Conservation (phyloP, 495 filamentous ascomycete species). For the Trichodelitschia bisporula region DNA sequence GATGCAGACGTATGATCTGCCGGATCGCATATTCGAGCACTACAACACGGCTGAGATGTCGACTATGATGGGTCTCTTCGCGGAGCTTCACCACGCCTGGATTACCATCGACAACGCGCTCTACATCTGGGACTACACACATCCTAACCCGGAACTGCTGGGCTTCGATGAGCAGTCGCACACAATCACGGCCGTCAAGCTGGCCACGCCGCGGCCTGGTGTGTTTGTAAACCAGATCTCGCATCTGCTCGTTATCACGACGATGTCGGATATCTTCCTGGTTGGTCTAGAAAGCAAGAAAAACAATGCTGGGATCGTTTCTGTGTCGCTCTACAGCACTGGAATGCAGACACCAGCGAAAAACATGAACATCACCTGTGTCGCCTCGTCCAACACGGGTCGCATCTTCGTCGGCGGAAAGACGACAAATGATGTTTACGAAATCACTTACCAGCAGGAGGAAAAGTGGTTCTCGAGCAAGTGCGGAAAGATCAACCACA, state of each 20-base stretch:
- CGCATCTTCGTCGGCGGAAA: conserved; percentile 81
- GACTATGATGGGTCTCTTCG: conserved; percentile 80
- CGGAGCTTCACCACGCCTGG: conserved; percentile 85
- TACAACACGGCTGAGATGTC: conserved; percentile 63
- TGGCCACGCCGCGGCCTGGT: conserved; percentile 49
- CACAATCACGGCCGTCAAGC: conserved; percentile 60
- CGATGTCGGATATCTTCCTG: conserved; percentile 55
- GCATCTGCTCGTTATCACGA: conserved; percentile 72
- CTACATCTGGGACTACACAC: conserved; percentile 94
- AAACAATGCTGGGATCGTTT: conserved; percentile 34
- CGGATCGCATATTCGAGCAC: conserved; percentile 69
- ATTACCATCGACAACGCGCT: conserved; percentile 83
- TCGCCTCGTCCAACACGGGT: conserved; percentile 47
- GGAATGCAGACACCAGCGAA: conserved; percentile 50
- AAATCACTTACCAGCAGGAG: conserved; percentile 86
- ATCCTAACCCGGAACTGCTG: conserved; percentile 63
- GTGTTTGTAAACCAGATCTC: conserved; percentile 71
- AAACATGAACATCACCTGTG: conserved; percentile 50
- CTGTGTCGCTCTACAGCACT: conserved; percentile 59
- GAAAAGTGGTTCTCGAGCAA: conserved; percentile 82
- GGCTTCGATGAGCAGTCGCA: conserved; percentile 77
- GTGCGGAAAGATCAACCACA: conserved; percentile 66
- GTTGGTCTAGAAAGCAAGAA: conserved; percentile 47
- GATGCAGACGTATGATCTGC: conserved; percentile 57
- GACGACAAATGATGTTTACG: conserved; percentile 55